Evolutionary conservation across 495 filamentous ascomycete genomes (phyloP).

Genomic region (Penicillium herquei): DNA sequence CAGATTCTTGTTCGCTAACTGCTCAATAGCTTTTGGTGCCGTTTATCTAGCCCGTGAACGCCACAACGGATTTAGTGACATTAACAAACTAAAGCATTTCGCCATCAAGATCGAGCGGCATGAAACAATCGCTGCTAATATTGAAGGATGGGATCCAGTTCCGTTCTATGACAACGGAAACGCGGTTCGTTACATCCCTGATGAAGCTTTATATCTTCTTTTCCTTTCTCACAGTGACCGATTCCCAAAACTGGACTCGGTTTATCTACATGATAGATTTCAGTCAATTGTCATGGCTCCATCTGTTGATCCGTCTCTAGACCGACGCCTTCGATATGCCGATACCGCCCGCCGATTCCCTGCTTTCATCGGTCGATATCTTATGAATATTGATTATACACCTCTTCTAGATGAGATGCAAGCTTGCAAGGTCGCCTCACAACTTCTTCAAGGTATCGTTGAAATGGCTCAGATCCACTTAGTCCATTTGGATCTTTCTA

Average conservation of each 20-base stretch:
- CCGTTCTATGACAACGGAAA: constrained; percentile 3
- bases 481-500: constrained; percentile 24
- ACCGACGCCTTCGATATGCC: constrained; percentile 1
- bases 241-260: constrained; percentile 27
- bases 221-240: constrained; percentile 18
- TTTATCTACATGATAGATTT: constrained; percentile 24
- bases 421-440: constrained; percentile 26
- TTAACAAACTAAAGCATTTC: constrained; percentile 7
- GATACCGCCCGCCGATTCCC: constrained; percentile 5
- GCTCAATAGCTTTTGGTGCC: constrained; percentile 21
- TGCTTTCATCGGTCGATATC: constrained; percentile 14
- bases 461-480: constrained; percentile 25
- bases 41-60: constrained; percentile 22
- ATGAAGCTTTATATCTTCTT: constrained; percentile 25
- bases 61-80: not conserved
- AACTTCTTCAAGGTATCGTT: constrained; percentile 22
- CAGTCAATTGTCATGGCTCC: constrained; percentile 25
- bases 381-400: constrained; percentile 9
- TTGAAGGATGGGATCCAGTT: not conserved
- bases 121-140: not conserved
- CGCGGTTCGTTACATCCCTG: constrained; percentile 15
- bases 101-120: constrained; percentile 24
- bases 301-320: constrained; percentile 15
- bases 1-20: constrained; percentile 7
- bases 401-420: constrained; percentile 19